Evolutionary conservation across 148 eudicot species (phyloP).

Genomic region (Cornus florida): DNA sequence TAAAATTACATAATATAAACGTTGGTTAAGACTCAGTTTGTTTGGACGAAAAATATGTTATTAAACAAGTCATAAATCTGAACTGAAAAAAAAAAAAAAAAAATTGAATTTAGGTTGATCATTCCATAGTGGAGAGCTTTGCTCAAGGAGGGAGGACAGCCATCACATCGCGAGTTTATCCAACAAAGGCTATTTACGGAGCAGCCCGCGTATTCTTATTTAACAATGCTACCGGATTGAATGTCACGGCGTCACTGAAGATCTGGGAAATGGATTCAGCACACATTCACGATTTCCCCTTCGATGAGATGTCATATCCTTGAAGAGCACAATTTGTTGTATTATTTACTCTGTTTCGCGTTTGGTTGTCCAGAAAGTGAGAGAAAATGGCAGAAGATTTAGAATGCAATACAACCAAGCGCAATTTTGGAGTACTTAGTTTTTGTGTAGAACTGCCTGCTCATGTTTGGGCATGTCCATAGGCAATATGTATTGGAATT

Average conservation of each 20-base stretch:
- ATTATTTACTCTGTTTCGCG: not conserved
- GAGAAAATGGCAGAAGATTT: not conserved
- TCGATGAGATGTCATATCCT: not conserved
- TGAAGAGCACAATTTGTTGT: not conserved
- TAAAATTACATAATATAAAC: no score
- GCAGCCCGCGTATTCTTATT: not conserved
- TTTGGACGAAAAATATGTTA: no score
- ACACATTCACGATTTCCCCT: not conserved
- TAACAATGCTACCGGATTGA: slow-evolving; percentile 2
- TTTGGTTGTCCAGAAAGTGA: not conserved
- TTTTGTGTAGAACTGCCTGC: not conserved
- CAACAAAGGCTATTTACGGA: not conserved
- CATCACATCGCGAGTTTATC: not conserved
- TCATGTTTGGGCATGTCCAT: not conserved
- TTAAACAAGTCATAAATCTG: not conserved
- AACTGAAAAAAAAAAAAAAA: not conserved
- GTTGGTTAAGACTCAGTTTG: no score
- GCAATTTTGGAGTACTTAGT: not conserved
- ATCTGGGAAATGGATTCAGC: not conserved
- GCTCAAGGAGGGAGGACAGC: not conserved
- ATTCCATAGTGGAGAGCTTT: not conserved
- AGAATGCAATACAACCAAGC: not conserved
- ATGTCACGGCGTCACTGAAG: not conserved
- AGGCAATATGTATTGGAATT: not conserved
- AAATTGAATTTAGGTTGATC: not conserved